These are phyloP conservation scores for Debaryomyces subglobosus DNA, from an alignment of 1,139 yeast species.

Conservation along the genomic window DNA sequence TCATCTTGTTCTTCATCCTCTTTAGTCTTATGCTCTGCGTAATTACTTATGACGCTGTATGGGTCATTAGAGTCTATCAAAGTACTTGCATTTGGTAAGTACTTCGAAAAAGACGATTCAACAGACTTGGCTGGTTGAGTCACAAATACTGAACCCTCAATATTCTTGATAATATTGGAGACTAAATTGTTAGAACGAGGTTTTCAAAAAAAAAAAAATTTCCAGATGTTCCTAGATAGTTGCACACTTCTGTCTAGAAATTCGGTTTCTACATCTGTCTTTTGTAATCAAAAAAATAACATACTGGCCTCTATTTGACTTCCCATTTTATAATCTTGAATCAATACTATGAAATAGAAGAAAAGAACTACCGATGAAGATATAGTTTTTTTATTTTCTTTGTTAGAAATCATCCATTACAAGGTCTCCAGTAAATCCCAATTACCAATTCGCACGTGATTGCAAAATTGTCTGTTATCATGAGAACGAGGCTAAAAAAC, in stretches of 20 bases:
- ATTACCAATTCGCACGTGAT: conserved; percentile 2
- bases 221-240: background rate
- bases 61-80: conserved; percentile 59
- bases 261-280: background rate
- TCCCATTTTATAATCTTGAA: conserved; percentile 4
- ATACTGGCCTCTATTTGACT: conserved; percentile 7
- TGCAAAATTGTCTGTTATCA: background rate
- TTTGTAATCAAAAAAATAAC: background rate
- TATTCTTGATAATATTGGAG: conserved; percentile 19
- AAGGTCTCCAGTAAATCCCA: background rate
- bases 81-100: conserved; percentile 27
- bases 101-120: conserved; percentile 32
- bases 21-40: conserved; percentile 17
- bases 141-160: conserved; percentile 39
- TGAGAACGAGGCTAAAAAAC: background rate
- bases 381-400: background rate
- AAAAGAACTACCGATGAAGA: background rate
- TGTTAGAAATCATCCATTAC: background rate
- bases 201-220: background rate
- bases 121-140: conserved; percentile 54
- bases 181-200: conserved; percentile 13
- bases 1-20: conserved; percentile 16
- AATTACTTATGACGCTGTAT: conserved; percentile 44
- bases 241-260: background rate
- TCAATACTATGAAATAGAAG: background rate